These are phyloP conservation scores for Diospyros lotus DNA, from an alignment of 148 eudicot species.

Conservation along the genomic window DNA sequence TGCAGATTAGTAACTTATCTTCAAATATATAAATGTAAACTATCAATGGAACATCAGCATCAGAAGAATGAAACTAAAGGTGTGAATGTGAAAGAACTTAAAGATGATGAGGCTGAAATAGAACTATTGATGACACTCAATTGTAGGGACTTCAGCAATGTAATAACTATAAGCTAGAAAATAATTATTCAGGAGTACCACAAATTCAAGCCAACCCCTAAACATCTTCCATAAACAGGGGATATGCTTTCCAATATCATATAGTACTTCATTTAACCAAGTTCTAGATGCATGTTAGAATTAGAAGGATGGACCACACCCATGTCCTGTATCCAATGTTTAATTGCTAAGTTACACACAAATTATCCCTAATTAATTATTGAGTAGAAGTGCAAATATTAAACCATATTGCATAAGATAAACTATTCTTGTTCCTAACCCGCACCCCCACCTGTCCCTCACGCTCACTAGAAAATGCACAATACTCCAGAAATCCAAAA, in stretches of 20 bases:
- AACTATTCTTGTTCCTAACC: not conserved
- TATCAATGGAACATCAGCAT: not conserved
- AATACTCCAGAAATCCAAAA: slow-evolving; percentile 3
- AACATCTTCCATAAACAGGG: not conserved
- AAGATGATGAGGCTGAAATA: not conserved
- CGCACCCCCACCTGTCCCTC: not conserved
- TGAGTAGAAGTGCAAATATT: not conserved
- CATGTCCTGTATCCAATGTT: not conserved
- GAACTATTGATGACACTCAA: not conserved
- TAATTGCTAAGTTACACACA: not conserved
- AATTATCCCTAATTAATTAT: not conserved
- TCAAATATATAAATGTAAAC: not conserved
- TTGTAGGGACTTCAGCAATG: too few species aligned
- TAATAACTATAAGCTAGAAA: too few species aligned
- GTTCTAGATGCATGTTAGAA: not conserved
- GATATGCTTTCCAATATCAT: not conserved
- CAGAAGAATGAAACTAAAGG: not conserved
- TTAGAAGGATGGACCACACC: not conserved
- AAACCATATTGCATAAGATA: not conserved
- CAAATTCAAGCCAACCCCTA: not conserved
- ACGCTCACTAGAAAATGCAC: not conserved
- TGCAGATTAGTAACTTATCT: not conserved
- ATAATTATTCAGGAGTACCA: not conserved
- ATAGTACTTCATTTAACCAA: not conserved
- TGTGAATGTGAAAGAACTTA: not conserved